Percentiles rank a stretch among this genome's conserved stretches.
phyloP scores from a whole-genome alignment of 2,329 filamentous ascomycete species.

The Diaporthe longicolla region DNA sequence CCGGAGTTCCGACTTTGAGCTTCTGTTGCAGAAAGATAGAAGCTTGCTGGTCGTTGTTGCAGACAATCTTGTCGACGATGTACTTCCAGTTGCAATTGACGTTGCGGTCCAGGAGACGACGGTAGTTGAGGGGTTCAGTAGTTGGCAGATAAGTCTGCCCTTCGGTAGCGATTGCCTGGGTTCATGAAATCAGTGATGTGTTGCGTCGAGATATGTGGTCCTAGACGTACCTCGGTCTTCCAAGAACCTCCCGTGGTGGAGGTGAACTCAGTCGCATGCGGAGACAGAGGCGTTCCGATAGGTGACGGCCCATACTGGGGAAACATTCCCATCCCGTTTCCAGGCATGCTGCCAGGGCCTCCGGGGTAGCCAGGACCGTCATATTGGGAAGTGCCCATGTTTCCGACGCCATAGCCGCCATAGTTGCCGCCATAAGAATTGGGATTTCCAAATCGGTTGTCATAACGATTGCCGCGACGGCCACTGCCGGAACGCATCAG shows the following conservation, averaged over 20 bases:
- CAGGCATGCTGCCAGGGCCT: slow-evolving; percentile 50
- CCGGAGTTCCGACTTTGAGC: slow-evolving; percentile 93
- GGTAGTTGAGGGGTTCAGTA: slow-evolving; percentile 95
- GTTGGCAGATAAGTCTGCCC: slow-evolving; percentile 86
- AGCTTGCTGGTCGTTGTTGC: slow-evolving; percentile 98
- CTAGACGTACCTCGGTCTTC: slow-evolving; percentile 67
- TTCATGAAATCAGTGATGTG: slow-evolving; percentile 43
- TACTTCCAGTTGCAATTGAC: slow-evolving; percentile 99
- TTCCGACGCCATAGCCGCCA: slow-evolving; percentile 50
- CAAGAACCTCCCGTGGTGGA: slow-evolving; percentile 63
- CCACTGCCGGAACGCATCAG: slow-evolving; percentile 57
- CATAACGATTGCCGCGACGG: slow-evolving; percentile 64
- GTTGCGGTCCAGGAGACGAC: slow-evolving; percentile 92
- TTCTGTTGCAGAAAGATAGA: slow-evolving; percentile 99
- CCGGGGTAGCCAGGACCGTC: slow-evolving; percentile 48
- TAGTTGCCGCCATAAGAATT: slow-evolving; percentile 54
- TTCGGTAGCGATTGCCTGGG: slow-evolving; percentile 65
- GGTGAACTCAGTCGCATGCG: slow-evolving; percentile 82
- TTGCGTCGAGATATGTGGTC: not conserved
- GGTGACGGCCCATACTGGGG: slow-evolving; percentile 68
- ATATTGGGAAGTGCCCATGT: slow-evolving; percentile 49
- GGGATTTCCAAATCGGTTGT: slow-evolving; percentile 54
- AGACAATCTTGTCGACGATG: slow-evolving; percentile 99
- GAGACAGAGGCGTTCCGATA: slow-evolving; percentile 77
- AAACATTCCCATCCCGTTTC: slow-evolving; percentile 59